These are phyloP conservation scores for Colletotrichum tamarilloi DNA, from an alignment of 2,329 filamentous ascomycete species.

Conservation along the genomic window DNA sequence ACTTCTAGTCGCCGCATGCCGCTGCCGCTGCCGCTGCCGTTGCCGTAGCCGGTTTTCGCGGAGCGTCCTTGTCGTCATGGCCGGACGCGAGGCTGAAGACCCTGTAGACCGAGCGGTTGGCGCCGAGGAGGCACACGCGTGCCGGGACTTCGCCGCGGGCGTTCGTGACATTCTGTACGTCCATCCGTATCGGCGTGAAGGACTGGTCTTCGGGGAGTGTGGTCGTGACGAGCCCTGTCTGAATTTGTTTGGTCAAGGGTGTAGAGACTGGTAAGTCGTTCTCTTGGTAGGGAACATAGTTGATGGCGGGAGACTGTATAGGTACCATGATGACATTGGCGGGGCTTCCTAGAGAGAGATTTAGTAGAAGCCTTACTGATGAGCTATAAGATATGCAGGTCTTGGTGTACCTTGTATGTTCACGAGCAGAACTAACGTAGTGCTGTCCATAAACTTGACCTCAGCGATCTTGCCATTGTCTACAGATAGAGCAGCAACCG, in stretches of 20 bases:
- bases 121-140: slow-evolving; percentile 62
- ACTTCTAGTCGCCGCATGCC: slow-evolving; percentile 19
- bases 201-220: slow-evolving; percentile 40
- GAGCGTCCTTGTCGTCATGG: not conserved
- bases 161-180: slow-evolving; percentile 58
- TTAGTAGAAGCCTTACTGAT: not conserved
- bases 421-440: slow-evolving; percentile 70
- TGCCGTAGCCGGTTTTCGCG: not conserved
- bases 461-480: slow-evolving; percentile 63
- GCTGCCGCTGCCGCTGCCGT: not conserved
- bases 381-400: not conserved
- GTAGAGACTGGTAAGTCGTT: slow-evolving; percentile 17
- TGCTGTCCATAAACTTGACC: slow-evolving; percentile 75
- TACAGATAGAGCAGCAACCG: slow-evolving; percentile 55
- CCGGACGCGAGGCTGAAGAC: slow-evolving; percentile 53
- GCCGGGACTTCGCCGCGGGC: slow-evolving; percentile 59
- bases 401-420: slow-evolving; percentile 47
- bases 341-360: slow-evolving; percentile 39
- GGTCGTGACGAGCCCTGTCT: not conserved
- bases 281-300: slow-evolving; percentile 50
- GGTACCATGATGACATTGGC: slow-evolving; percentile 48
- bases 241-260: not conserved
- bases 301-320: slow-evolving; percentile 47
- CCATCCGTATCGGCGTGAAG: slow-evolving; percentile 61
- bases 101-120: slow-evolving; percentile 58